A percentile compares a stretch with the other conserved stretches of the same genome.
phyloP scores from a whole-genome alignment of 768 basidiomycete species.

The Chalciporus piperatus region DNA sequence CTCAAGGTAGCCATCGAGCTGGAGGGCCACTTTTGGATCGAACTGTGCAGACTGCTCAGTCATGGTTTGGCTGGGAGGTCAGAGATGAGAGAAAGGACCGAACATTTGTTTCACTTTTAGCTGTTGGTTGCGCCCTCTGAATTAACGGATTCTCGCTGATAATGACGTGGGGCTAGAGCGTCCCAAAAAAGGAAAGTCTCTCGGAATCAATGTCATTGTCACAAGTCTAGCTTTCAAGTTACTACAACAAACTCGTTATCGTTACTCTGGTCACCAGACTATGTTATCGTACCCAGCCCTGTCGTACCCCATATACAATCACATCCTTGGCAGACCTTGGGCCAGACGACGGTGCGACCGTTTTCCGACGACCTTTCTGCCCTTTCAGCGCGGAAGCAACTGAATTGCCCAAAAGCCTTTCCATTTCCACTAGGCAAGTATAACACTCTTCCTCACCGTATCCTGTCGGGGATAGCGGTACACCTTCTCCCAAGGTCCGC shows the following conservation, averaged over 20 bases:
- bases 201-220: background rate
- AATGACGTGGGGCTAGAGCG: background rate
- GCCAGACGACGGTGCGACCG: constrained; percentile 17
- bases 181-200: constrained; percentile 16
- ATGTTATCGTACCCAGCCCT: constrained; percentile 60
- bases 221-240: too few species aligned
- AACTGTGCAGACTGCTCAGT: constrained; percentile 47
- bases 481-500: constrained; percentile 20
- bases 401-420: constrained; percentile 50
- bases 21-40: constrained; percentile 54
- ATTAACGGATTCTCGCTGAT: constrained; percentile 1
- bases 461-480: constrained; percentile 24
- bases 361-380: constrained; percentile 36
- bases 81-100: constrained; percentile 1
- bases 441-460: constrained; percentile 71
- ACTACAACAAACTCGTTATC: too few species aligned
- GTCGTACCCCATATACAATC: constrained; percentile 56
- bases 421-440: constrained; percentile 64
- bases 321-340: constrained; percentile 54
- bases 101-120: constrained; percentile 8
- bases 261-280: too few species aligned
- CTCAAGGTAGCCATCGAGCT: constrained; percentile 71
- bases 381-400: constrained; percentile 38
- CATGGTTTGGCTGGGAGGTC: constrained; percentile 16
- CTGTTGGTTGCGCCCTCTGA: constrained; percentile 6